Conservation (phyloP, 176 grass and related monocot species). For the Oryza brachyantha region DNA sequence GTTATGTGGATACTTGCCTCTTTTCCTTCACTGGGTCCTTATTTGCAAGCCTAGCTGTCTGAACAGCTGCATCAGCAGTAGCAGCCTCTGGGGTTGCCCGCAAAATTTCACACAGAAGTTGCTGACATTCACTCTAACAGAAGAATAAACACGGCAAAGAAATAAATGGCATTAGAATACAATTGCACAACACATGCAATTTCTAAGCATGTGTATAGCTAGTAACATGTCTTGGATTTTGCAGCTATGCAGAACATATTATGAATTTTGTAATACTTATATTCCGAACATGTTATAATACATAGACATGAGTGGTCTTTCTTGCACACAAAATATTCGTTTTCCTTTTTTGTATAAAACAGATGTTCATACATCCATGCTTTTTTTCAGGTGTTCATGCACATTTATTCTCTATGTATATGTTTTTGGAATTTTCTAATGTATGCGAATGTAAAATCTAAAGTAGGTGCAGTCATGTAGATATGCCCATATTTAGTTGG, state of each 20-base stretch:
- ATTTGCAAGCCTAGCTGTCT: conserved; percentile 96
- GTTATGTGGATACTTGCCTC: conserved; percentile 51
- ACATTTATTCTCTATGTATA: not conserved
- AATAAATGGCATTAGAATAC: conserved; percentile 27
- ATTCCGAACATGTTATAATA: not conserved
- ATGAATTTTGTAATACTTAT: no score
- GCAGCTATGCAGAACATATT: not conserved
- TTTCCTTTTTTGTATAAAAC: not conserved
- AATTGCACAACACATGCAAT: conserved; percentile 26
- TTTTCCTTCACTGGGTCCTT: conserved; percentile 91
- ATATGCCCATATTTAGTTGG: not conserved
- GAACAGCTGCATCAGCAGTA: conserved; percentile 92
- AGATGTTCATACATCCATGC: not conserved
- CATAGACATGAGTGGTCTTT: not conserved
- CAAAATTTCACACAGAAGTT: conserved; percentile 96
- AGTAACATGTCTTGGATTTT: not conserved
- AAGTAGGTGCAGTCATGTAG: not conserved
- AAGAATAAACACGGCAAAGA: conserved; percentile 32
- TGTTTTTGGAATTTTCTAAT: not conserved
- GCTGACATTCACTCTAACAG: conserved; percentile 93
- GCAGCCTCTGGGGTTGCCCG: conserved; percentile 98
- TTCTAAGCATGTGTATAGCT: not conserved
- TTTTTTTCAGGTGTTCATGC: not conserved
- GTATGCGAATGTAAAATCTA: not conserved
- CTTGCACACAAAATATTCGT: not conserved